These are phyloP conservation scores for Zygotorulaspora sp. DNA, from an alignment of 805 yeast species.

Conservation along the genomic window DNA sequence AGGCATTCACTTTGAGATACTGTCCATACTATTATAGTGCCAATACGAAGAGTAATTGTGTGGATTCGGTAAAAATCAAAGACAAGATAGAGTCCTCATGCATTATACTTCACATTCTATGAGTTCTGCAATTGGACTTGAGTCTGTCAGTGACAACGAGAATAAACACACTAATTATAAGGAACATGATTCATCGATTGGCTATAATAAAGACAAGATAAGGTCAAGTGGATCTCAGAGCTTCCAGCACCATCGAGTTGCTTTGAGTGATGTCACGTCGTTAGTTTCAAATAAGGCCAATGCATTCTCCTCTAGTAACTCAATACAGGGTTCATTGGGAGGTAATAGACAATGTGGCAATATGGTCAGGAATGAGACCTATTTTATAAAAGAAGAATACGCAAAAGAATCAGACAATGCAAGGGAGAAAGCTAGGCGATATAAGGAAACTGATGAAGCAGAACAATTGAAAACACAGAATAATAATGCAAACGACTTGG, in stretches of 20 bases:
- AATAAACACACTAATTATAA: constrained; percentile 2
- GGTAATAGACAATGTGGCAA: constrained; percentile 2
- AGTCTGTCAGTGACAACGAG: constrained; percentile 7
- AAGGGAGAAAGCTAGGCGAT: constrained; percentile 5
- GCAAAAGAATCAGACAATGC: constrained; percentile 11
- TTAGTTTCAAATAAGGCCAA: constrained; percentile 22
- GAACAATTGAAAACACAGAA: no score
- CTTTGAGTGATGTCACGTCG: constrained; percentile 34
- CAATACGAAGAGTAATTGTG: no score
- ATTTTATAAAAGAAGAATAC: constrained; percentile 8
- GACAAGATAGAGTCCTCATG: no score
- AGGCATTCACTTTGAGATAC: no score
- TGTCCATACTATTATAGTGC: no score
- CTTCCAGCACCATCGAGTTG: constrained; percentile 22
- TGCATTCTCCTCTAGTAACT: constrained; percentile 2
- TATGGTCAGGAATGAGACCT: constrained; percentile 16
- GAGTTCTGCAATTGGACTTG: constrained; percentile 12
- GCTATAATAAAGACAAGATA: constrained; percentile 8
- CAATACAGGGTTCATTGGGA: constrained; percentile 1
- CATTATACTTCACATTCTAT: constrained; percentile 18
- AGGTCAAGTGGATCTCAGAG: constrained; percentile 6
- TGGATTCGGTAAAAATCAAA: no score
- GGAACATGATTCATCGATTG: constrained; percentile 7
- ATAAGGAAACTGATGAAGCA: no score
- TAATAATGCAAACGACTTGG: no score